phyloP scores from a whole-genome alignment of 2,329 filamentous ascomycete genomes.

The Arthrobotrys sphaeroides region DNA sequence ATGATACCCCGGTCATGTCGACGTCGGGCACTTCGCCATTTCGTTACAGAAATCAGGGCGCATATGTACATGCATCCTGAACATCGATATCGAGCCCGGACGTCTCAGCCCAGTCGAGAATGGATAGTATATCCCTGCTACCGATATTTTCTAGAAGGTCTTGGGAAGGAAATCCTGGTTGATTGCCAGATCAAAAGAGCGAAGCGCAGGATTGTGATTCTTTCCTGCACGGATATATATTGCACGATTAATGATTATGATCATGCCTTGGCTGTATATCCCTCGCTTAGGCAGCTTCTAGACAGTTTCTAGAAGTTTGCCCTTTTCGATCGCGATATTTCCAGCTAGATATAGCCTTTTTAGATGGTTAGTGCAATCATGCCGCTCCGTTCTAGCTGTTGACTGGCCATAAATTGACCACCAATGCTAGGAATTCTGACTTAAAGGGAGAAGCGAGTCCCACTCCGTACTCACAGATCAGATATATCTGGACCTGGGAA shows the following conservation, averaged over 20 bases:
- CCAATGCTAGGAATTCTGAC: neutral
- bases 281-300: neutral
- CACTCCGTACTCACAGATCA: too few relatives aligned
- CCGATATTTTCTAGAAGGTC: constrained; percentile 18
- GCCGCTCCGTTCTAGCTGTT: too few relatives aligned
- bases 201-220: too few relatives aligned
- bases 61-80: constrained; percentile 1
- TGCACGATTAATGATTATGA: too few relatives aligned
- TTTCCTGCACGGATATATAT: too few relatives aligned
- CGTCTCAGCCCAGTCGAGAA: constrained; percentile 15
- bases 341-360: too few relatives aligned
- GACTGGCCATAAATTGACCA: too few relatives aligned
- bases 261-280: neutral
- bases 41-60: neutral
- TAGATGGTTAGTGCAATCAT: neutral
- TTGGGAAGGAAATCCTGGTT: neutral
- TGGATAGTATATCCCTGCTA: neutral
- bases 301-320: constrained; percentile 4
- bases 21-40: neutral
- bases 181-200: neutral
- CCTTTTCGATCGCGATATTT: neutral
- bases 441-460: neutral
- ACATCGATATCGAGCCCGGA: constrained; percentile 9
- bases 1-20: neutral
- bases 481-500: too few relatives aligned